These are phyloP conservation scores for Puccinia hordei DNA, from an alignment of 1,284 basidiomycete species.

Conservation along the genomic window DNA sequence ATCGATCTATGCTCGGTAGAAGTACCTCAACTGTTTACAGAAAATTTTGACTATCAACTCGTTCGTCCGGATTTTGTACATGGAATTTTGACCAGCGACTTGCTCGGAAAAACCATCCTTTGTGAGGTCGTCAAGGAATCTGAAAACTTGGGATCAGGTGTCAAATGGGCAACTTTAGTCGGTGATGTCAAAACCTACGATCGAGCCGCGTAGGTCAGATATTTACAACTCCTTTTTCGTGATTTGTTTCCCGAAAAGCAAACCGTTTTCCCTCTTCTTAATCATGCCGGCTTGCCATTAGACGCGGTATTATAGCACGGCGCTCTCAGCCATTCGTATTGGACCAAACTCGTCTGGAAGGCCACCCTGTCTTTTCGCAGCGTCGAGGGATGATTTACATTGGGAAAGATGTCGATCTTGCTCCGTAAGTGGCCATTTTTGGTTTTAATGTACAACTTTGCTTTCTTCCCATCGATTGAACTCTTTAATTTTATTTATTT, in stretches of 20 bases:
- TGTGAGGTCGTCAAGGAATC: constrained; percentile 73
- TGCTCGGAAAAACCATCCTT: constrained; percentile 91
- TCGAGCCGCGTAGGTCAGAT: constrained; percentile 37
- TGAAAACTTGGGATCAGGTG: constrained; percentile 48
- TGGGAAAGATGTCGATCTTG: constrained; percentile 50
- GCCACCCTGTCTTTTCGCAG: constrained; percentile 34
- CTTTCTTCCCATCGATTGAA: background rate
- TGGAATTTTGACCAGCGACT: constrained; percentile 91
- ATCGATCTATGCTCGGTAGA: constrained; percentile 79
- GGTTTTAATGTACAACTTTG: background rate
- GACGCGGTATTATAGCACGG: constrained; percentile 46
- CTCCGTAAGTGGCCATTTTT: constrained; percentile 29
- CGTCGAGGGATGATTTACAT: constrained; percentile 49
- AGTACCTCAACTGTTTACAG: constrained; percentile 95
- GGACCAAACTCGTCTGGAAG: constrained; percentile 26
- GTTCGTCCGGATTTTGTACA: constrained; percentile 90
- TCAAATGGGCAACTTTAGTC: constrained; percentile 41
- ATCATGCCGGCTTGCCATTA: constrained; percentile 5
- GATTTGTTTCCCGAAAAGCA: background rate
- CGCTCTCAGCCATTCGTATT: constrained; percentile 41
- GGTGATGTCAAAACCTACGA: constrained; percentile 44
- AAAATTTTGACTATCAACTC: constrained; percentile 97
- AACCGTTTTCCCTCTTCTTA: constrained; percentile 2
- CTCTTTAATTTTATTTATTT: background rate
- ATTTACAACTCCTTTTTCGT: constrained; percentile 12